Evolutionary conservation across 306 rosid species (phyloP).

Genomic region (Glycine tomentella): DNA sequence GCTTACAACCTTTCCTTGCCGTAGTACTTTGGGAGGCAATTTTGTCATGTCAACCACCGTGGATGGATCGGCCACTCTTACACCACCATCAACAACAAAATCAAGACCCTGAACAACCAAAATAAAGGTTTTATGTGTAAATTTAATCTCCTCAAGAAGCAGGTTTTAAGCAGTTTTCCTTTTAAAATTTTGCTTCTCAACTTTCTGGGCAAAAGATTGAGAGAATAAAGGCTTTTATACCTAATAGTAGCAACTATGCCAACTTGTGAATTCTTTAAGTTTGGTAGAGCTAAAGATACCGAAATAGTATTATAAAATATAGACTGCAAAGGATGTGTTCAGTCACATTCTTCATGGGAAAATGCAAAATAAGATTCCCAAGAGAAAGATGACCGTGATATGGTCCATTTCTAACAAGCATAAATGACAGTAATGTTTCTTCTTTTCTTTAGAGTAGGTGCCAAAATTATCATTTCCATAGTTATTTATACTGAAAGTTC

Average conservation of each 20-base stretch:
- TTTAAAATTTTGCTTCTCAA: slow-evolving; percentile 3
- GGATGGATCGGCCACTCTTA: slow-evolving; percentile 92
- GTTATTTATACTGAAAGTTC: background rate
- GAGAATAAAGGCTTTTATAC: background rate
- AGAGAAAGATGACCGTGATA: slow-evolving; percentile 9
- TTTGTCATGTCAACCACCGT: slow-evolving; percentile 92
- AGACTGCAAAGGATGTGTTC: slow-evolving; percentile 14
- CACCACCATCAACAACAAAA: slow-evolving; percentile 90
- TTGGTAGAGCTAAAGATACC: slow-evolving; percentile 7
- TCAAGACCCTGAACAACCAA: slow-evolving; percentile 82
- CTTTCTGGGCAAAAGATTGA: background rate
- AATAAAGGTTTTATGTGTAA: slow-evolving; percentile 9
- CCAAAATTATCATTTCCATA: background rate
- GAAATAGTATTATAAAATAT: background rate
- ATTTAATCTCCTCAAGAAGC: background rate
- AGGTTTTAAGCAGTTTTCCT: background rate
- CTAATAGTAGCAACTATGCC: slow-evolving; percentile 10
- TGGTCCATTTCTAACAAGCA: slow-evolving; percentile 28
- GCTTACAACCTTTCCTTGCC: slow-evolving; percentile 86
- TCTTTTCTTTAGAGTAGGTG: background rate
- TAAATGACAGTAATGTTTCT: slow-evolving; percentile 15
- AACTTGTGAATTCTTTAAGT: background rate
- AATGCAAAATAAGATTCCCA: slow-evolving; percentile 20
- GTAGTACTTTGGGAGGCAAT: slow-evolving; percentile 75
- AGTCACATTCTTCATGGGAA: slow-evolving; percentile 22